Conservation (phyloP, 1,284 basidiomycete species). For the Dichomitus squalens region DNA sequence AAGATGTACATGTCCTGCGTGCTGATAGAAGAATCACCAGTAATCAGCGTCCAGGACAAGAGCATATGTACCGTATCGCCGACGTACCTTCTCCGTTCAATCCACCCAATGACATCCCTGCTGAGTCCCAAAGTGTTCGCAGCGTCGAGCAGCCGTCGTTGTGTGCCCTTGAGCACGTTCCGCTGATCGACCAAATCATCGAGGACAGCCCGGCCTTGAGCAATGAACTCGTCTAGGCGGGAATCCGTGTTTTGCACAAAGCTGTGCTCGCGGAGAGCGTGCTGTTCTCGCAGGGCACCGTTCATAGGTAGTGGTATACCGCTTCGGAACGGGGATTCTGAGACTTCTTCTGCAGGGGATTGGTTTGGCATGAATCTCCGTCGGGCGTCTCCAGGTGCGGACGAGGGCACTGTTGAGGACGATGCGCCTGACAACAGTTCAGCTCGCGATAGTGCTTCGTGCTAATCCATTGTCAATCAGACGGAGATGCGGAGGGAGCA, state of each 20-base stretch:
- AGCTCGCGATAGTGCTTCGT: slow-evolving; percentile 54
- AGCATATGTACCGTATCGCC: not conserved
- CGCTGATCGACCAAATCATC: slow-evolving; percentile 91
- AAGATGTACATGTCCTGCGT: slow-evolving; percentile 95
- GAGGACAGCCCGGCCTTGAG: slow-evolving; percentile 87
- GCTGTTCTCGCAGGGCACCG: slow-evolving; percentile 64
- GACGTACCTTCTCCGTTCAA: slow-evolving; percentile 83
- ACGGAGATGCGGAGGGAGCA: not conserved
- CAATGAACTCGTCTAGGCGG: slow-evolving; percentile 85
- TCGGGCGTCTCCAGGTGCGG: slow-evolving; percentile 55
- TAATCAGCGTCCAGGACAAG: not conserved
- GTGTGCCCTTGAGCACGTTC: slow-evolving; percentile 90
- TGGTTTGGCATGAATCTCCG: slow-evolving; percentile 54
- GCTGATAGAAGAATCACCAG: slow-evolving; percentile 41
- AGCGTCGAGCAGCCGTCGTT: slow-evolving; percentile 79
- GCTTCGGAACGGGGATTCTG: slow-evolving; percentile 77
- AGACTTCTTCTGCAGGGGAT: slow-evolving; percentile 48
- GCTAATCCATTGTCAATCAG: slow-evolving; percentile 38
- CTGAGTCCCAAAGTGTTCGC: slow-evolving; percentile 93
- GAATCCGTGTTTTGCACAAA: slow-evolving; percentile 84
- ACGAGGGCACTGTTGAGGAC: slow-evolving; percentile 49
- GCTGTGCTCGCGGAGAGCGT: slow-evolving; percentile 83
- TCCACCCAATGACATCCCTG: slow-evolving; percentile 92
- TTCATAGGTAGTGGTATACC: slow-evolving; percentile 52
- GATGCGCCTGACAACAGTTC: slow-evolving; percentile 56